A percentile compares a stretch with the other conserved stretches of the same genome.
phyloP scores from a whole-genome alignment of 495 filamentous ascomycete species.

The Aspergillus nanangensis region DNA sequence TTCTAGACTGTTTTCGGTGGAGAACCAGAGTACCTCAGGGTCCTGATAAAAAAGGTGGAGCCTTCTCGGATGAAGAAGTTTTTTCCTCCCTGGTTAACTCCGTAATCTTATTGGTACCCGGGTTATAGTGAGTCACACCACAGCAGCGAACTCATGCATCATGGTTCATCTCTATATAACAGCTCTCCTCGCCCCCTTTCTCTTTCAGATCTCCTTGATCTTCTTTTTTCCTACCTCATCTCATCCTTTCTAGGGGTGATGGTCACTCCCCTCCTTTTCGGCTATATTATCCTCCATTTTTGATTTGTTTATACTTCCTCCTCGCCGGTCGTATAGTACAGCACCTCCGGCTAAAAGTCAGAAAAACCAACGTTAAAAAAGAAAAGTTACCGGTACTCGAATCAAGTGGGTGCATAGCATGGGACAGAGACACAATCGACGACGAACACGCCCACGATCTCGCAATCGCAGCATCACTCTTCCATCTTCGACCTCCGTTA shows the following conservation, averaged over 20 bases:
- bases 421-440: slow-evolving; percentile 48
- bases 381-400: slow-evolving; percentile 1
- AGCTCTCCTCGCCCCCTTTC: neutral
- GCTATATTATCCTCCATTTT: slow-evolving; percentile 16
- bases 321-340: no score
- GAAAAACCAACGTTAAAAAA: neutral
- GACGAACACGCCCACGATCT: slow-evolving; percentile 41
- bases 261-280: slow-evolving; percentile 35
- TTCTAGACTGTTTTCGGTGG: slow-evolving; percentile 17
- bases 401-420: slow-evolving; percentile 21
- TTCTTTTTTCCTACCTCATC: slow-evolving; percentile 30
- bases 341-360: no score
- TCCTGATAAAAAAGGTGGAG: slow-evolving; percentile 11
- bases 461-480: slow-evolving; percentile 22
- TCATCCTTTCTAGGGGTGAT: slow-evolving; percentile 42
- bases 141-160: slow-evolving; percentile 11
- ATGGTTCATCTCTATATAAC: slow-evolving; percentile 12
- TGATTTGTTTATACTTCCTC: slow-evolving; percentile 5
- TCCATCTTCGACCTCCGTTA: slow-evolving; percentile 8
- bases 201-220: slow-evolving; percentile 2
- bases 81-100: slow-evolving; percentile 6
- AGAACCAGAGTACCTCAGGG: no score
- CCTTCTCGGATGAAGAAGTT: slow-evolving; percentile 6
- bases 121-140: slow-evolving; percentile 29
- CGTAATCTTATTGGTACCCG: slow-evolving; percentile 13